Conservation (phyloP, 192 early-diverging fungal species). For the Geosiphon pyriformis region DNA sequence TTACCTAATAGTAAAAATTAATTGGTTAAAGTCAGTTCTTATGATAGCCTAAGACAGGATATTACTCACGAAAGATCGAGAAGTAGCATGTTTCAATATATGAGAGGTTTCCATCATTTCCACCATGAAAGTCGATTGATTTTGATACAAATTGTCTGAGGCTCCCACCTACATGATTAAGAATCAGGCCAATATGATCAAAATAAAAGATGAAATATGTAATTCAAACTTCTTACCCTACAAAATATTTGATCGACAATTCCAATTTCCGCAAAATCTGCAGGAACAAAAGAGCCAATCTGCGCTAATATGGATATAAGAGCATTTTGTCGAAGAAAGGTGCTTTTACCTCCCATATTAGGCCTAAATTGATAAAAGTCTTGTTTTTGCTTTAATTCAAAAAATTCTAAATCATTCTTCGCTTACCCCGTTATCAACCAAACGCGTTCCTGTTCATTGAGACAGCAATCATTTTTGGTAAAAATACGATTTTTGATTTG, state of each 20-base stretch:
- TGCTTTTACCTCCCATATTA: constrained; percentile 54
- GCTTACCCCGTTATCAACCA: constrained; percentile 40
- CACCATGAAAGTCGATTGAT: constrained; percentile 52
- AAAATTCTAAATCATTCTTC: not conserved
- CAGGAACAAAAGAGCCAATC: constrained; percentile 49
- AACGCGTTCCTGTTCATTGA: constrained; percentile 29
- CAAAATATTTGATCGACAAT: constrained; percentile 48
- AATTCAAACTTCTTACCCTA: constrained; percentile 29
- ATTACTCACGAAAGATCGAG: constrained; percentile 33
- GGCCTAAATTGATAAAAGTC: constrained; percentile 28
- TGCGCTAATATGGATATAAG: constrained; percentile 48
- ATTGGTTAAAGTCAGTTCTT: not conserved
- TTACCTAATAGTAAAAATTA: constrained; percentile 19
- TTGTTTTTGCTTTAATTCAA: not conserved
- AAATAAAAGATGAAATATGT: not conserved
- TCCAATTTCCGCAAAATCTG: constrained; percentile 36
- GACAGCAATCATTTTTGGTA: constrained; percentile 50
- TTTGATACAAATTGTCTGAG: constrained; percentile 44
- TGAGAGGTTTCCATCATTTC: constrained; percentile 47
- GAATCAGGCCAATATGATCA: not conserved
- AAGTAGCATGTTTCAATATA: constrained; percentile 40
- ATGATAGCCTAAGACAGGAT: not conserved
- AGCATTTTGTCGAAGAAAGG: constrained; percentile 48
- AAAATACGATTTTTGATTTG: constrained; percentile 44
- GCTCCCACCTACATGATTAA: constrained; percentile 37